Base-by-base conservation (phyloP, 1,284 basidiomycete genomes). In the Sphaerobolus stellatus region DNA sequence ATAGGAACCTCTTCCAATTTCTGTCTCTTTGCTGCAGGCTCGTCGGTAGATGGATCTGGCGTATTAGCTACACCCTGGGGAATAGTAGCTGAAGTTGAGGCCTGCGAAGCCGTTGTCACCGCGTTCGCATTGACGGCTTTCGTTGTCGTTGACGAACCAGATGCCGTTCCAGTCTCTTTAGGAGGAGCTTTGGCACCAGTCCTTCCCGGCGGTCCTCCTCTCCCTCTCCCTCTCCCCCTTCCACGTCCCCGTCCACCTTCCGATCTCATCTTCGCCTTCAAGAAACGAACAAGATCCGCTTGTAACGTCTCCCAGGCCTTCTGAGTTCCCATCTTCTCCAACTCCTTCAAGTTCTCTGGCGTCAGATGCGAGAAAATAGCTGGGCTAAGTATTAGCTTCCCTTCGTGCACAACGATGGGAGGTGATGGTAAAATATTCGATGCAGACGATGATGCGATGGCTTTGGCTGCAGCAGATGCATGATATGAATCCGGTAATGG, bases 371-470 rank as follows among this genome's bases (percentile, higher is more conserved):
- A 82, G 67, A 96, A 96, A 38, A 96, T 88, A 25, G 80, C 78
- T 2, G 93, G 93, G 63, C 90, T 90, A 33, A 96, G 80, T 60
- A 92, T 84, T 27, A 96, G 82, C 48, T 83, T 88, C 56, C 90
- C 87, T 61, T 92, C 87, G 62, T 95, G 91, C 25, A 95, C 75
- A 27, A 92, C 84, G 73, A 96, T 93, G 24, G 75, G 91, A 62
- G 79, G 83, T 71, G 75, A 82, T 71, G 61, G 75, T 73, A 71
- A 73, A 69, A 65, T 71, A 61, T 64, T 73, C 4, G 67, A 59
- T 5, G 69, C 53, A 58, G 68, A 34, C 29, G 68, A 25, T 45
- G 69, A 53, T 24, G 67, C 61, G 49, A 72, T 58, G 49, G 63
- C 50, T 5, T 68, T 3, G 70, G 74, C 16, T 66, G 70, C 8